phyloP scores from a whole-genome alignment of 352 stramenopile genomes.

The Aphanomyces stellatus region DNA sequence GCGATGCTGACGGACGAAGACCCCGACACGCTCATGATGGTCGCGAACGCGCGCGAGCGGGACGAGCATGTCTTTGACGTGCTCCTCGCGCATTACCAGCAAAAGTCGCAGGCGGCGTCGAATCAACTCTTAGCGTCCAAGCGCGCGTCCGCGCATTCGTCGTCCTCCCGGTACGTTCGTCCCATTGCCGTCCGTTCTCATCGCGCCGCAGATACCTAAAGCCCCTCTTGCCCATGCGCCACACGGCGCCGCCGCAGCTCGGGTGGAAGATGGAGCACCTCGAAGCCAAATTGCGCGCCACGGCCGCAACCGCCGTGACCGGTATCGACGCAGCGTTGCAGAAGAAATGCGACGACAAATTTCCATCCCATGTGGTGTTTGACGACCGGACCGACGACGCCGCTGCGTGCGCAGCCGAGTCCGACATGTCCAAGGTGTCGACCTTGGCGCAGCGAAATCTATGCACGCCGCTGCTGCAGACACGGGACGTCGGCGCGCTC shows the following conservation, averaged over 20 bases:
- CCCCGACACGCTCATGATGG: constrained; percentile 77
- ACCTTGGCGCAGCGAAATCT: constrained; percentile 49
- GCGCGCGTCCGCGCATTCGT: constrained; percentile 16
- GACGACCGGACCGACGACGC: constrained; percentile 4
- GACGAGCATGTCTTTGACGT: constrained; percentile 74
- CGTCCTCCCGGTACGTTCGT: constrained; percentile 11
- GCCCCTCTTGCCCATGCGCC: neutral
- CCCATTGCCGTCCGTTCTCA: neutral
- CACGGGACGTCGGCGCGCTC: constrained; percentile 34
- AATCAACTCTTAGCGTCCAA: neutral
- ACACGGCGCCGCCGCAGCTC: neutral
- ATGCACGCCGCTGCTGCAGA: constrained; percentile 55
- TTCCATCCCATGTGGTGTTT: neutral
- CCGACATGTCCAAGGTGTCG: constrained; percentile 43
- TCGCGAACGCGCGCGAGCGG: constrained; percentile 62
- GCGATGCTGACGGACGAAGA: constrained; percentile 53
- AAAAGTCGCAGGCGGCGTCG: neutral
- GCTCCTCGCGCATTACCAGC: constrained; percentile 34
- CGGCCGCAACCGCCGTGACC: neutral
- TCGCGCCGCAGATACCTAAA: neutral
- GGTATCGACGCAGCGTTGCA: neutral
- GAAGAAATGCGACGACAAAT: neutral
- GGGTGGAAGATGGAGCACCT: constrained; percentile 20
- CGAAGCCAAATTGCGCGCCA: constrained; percentile 2
- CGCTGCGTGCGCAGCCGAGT: constrained; percentile 23